Percentiles rank a stretch among this genome's conserved stretches.
Evolutionary conservation across 2,329 filamentous ascomycete genomes (phyloP).

Genomic region (Coniochaeta sp.): DNA sequence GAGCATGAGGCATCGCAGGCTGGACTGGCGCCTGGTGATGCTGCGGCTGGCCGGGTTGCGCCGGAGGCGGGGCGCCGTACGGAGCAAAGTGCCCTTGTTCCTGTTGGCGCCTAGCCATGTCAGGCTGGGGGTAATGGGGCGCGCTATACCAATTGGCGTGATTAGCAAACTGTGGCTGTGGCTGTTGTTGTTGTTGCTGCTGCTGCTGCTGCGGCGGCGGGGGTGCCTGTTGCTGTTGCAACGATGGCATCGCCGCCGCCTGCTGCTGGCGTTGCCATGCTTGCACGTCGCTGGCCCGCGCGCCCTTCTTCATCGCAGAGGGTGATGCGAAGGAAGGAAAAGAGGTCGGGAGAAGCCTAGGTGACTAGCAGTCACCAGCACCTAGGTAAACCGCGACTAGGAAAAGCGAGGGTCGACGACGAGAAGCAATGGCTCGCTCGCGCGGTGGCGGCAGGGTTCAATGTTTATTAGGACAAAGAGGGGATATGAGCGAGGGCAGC

Average conservation of each 20-base stretch:
- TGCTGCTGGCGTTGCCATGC: conserved; percentile 22
- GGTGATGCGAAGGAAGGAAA: conserved; percentile 1
- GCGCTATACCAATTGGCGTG: background rate
- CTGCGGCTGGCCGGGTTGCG: conserved; percentile 20
- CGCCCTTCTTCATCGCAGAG: conserved; percentile 17
- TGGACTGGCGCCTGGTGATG: conserved; percentile 18
- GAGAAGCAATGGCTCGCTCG: conserved; percentile 2
- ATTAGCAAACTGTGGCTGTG: conserved; percentile 11
- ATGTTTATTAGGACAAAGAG: background rate
- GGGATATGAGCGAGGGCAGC: background rate
- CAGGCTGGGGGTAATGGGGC: background rate
- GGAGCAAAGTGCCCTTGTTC: conserved; percentile 22
- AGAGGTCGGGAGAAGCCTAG: conserved; percentile 12
- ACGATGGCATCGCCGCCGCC: conserved; percentile 20
- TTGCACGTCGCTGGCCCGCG: conserved; percentile 14
- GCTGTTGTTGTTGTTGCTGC: conserved; percentile 24
- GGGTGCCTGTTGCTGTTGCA: conserved; percentile 24
- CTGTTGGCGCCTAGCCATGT: conserved; percentile 5
- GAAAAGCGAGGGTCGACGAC: conserved; percentile 5
- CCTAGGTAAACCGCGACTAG: conserved; percentile 14
- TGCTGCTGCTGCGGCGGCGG: conserved; percentile 23
- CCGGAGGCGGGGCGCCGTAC: conserved; percentile 18
- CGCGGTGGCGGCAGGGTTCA: conserved; percentile 1
- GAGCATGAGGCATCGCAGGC: conserved; percentile 14
- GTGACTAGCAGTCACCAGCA: conserved; percentile 13